Evolutionary conservation across 1,284 basidiomycete genomes (phyloP), one percentile per base, ranked within the genome.

Genomic region (Athelia psychrophila): DNA sequence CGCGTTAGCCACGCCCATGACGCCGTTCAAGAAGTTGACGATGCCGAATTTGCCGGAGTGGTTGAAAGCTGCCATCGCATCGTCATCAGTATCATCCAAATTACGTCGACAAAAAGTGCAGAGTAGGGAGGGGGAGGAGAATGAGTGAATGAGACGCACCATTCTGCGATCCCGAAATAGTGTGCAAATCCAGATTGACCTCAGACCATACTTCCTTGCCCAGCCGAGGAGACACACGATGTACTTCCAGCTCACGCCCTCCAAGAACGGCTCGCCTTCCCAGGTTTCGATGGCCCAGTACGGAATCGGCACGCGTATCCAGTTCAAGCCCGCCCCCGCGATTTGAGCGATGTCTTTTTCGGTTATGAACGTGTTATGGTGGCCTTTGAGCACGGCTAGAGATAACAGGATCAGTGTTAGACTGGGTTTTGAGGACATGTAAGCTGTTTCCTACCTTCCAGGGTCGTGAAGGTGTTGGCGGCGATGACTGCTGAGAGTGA

Each of bases 341-440:
- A 97, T 96, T 63, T 91, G 76, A 18, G 90, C 91, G 63, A 97
- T 87, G 70, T 96, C 94, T 64, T 86, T 70, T 66, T 96, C 93
- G 32, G 93, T 95, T 6, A 42, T 42, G n/a, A 42, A 42, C 6
- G 84, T 91, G 62, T 45, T 44, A 48, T 51, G 48, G 49, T 32
- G 54, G 55, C 9, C 59, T 56, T 23, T 50, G 51, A 93, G 27
- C 6, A 13, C 13, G 27, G 27, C 5, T 30, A n/a, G n/a, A n/a
- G n/a, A n/a, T n/a, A n/a, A n/a, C n/a, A n/a, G n/a, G n/a, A n/a
- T n/a, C n/a, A n/a, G n/a, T n/a, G n/a, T n/a, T n/a, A n/a, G n/a
- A n/a, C n/a, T n/a, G n/a, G n/a, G n/a, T n/a, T n/a, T n/a, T n/a
- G n/a, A n/a, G n/a, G n/a, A n/a, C n/a, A n/a, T n/a, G n/a, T n/a